phyloP scores from a whole-genome alignment of 805 yeast species.

The Lipomyces japonicus region DNA sequence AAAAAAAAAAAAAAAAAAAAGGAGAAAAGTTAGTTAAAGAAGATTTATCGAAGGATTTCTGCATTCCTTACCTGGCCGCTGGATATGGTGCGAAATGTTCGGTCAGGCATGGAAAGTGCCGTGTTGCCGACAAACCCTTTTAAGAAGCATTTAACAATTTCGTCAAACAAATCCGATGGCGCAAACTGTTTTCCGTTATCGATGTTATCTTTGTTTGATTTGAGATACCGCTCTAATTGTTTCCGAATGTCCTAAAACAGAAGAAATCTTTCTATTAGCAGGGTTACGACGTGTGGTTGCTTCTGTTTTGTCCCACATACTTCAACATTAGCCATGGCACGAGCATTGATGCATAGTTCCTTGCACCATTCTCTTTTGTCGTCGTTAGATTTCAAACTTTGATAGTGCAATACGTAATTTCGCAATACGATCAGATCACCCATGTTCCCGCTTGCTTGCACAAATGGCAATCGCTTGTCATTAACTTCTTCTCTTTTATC shows the following conservation, averaged over 20 bases:
- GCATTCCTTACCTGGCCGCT: conserved; percentile 56
- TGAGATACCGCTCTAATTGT: conserved; percentile 53
- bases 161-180: conserved; percentile 35
- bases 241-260: conserved; percentile 56
- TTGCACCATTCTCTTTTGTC: conserved; percentile 82
- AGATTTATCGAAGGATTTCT: not conserved
- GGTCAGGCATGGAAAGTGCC: conserved; percentile 91
- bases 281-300: too few relatives aligned
- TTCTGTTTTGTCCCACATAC: conserved; percentile 7
- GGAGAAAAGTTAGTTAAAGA: conserved; percentile 9
- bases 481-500: conserved; percentile 82
- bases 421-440: conserved; percentile 79
- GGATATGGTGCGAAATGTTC: conserved; percentile 81
- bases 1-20: conserved; percentile 47
- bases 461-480: conserved; percentile 62
- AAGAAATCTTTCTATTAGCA: too few relatives aligned
- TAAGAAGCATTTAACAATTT: conserved; percentile 71
- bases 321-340: conserved; percentile 69
- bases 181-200: conserved; percentile 32
- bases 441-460: conserved; percentile 70
- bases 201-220: conserved; percentile 31
- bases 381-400: conserved; percentile 42
- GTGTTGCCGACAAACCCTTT: conserved; percentile 82
- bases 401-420: conserved; percentile 63
- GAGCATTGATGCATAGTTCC: conserved; percentile 66